Percentiles rank a stretch among this genome's conserved stretches.
Evolutionary conservation across 2,329 filamentous ascomycete genomes (phyloP).

Genomic region (Colletotrichum sp.): DNA sequence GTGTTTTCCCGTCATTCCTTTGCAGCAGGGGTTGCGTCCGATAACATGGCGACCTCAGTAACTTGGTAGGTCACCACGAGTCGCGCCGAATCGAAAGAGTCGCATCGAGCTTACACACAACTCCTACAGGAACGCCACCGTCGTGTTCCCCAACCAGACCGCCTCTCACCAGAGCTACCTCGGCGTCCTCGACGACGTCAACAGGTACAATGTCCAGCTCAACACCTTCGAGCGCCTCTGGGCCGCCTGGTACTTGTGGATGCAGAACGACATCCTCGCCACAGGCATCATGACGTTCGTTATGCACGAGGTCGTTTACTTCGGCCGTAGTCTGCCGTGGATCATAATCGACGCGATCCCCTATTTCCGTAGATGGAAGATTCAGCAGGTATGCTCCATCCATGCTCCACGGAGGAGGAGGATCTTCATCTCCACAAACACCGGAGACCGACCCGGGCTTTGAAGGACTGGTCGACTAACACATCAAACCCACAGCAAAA

Average conservation of each 20-base stretch:
- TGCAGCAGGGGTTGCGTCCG: background rate
- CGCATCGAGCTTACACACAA: slow-evolving; percentile 9
- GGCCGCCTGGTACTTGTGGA: slow-evolving; percentile 96
- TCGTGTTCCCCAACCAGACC: slow-evolving; percentile 47
- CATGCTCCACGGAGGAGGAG: background rate
- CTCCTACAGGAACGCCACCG: slow-evolving; percentile 54
- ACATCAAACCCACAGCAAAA: slow-evolving; percentile 58
- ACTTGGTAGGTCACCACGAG: background rate
- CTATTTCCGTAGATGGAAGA: slow-evolving; percentile 93
- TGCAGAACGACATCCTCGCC: slow-evolving; percentile 96
- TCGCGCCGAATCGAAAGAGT: background rate
- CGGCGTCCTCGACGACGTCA: slow-evolving; percentile 65
- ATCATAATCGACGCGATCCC: slow-evolving; percentile 90
- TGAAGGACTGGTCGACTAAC: background rate
- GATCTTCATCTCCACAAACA: background rate
- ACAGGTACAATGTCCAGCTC: slow-evolving; percentile 81
- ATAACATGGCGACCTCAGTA: slow-evolving; percentile 4
- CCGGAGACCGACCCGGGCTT: background rate
- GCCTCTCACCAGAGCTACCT: slow-evolving; percentile 57
- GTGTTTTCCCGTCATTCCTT: background rate
- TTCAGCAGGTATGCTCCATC: slow-evolving; percentile 74
- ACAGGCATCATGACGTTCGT: slow-evolving; percentile 97
- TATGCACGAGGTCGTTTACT: slow-evolving; percentile 95
- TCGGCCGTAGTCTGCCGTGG: slow-evolving; percentile 88
- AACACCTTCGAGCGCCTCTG: slow-evolving; percentile 88